Percentiles rank a stretch among this genome's conserved stretches.
These are phyloP conservation scores for Stephania cephalantha DNA, from an alignment of 164 flowering plant species.

Conservation along the genomic window DNA sequence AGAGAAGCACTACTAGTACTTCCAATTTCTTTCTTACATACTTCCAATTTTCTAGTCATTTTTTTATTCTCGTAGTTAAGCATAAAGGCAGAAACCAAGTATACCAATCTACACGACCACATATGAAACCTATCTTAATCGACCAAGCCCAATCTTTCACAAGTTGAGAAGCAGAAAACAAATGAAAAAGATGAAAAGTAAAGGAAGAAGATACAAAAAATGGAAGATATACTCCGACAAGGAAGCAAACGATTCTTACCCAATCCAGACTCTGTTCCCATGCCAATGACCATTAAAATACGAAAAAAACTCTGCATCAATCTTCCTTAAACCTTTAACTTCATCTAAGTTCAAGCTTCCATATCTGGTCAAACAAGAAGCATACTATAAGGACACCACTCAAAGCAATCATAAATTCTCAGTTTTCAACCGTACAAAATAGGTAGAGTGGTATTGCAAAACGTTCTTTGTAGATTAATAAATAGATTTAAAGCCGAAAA, in stretches of 20 bases:
- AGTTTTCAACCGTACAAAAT: neutral
- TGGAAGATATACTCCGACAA: neutral
- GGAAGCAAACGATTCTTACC: conserved; percentile 35
- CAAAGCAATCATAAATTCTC: neutral
- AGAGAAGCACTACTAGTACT: no score
- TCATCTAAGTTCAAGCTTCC: conserved; percentile 37
- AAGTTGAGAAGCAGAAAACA: neutral
- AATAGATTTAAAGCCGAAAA: neutral
- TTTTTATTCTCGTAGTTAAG: no score
- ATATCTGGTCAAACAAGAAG: conserved; percentile 37
- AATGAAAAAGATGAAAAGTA: neutral
- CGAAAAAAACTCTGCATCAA: conserved; percentile 56
- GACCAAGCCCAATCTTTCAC: neutral
- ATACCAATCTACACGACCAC: neutral
- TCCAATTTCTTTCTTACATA: no score
- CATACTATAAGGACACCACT: neutral
- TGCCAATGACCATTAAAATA: conserved; percentile 70
- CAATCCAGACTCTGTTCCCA: conserved; percentile 70
- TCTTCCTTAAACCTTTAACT: conserved; percentile 53
- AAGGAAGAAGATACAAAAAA: neutral
- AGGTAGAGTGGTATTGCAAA: neutral
- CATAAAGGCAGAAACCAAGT: no score
- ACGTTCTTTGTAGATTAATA: neutral
- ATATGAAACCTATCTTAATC: neutral
- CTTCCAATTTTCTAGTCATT: no score